phyloP scores from a whole-genome alignment of 2,329 filamentous ascomycete genomes.

The Alternaria ventricosa region DNA sequence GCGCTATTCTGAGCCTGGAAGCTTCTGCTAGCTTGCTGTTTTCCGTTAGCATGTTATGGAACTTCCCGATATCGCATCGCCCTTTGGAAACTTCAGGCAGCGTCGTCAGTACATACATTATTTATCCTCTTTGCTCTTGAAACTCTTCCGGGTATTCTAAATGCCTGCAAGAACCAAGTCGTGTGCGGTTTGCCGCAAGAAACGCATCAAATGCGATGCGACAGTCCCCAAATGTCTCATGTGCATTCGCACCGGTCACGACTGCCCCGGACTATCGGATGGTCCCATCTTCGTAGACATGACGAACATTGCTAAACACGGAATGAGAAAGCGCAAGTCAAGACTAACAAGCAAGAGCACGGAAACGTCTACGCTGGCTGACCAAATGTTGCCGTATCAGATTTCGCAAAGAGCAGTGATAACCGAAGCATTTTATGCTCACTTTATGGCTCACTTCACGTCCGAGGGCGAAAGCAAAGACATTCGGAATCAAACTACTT shows the following conservation, averaged over 20 bases:
- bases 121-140: background rate
- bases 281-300: slow-evolving; percentile 43
- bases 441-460: slow-evolving; percentile 37
- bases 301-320: slow-evolving; percentile 22
- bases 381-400: slow-evolving; percentile 3
- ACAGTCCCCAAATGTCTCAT: slow-evolving; percentile 39
- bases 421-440: slow-evolving; percentile 36
- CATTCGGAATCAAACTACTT: slow-evolving; percentile 33
- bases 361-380: background rate
- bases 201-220: slow-evolving; percentile 43
- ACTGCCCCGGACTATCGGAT: slow-evolving; percentile 34
- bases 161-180: slow-evolving; percentile 38
- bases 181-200: slow-evolving; percentile 38
- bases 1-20: background rate
- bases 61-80: background rate
- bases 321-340: slow-evolving; percentile 19
- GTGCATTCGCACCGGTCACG: slow-evolving; percentile 30
- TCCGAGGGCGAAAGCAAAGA: slow-evolving; percentile 30
- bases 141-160: background rate
- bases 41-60: background rate
- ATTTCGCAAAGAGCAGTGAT: slow-evolving; percentile 24
- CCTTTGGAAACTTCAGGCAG: background rate
- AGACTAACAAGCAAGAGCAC: background rate
- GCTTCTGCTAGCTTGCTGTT: background rate
- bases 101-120: background rate